A percentile compares a stretch with the other conserved stretches of the same genome.
Conservation (phyloP, 306 rosid genomes). For the Sechiopsis laciniata region DNA sequence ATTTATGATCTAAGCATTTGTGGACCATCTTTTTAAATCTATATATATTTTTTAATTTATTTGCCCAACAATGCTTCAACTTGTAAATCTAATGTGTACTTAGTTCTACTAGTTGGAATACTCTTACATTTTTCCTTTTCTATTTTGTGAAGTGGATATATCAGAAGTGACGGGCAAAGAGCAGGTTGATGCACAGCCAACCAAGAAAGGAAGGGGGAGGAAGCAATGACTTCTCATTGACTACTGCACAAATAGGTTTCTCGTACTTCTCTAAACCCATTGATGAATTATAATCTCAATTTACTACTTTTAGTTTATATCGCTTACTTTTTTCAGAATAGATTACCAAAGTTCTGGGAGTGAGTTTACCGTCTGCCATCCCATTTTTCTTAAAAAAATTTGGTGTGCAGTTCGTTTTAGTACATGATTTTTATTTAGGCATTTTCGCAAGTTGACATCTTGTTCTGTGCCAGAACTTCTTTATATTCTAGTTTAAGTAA, state of each 20-base stretch:
- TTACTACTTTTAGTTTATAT: not conserved
- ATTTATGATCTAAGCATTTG: conserved; percentile 2
- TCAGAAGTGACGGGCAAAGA: conserved; percentile 81
- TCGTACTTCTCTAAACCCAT: conserved; percentile 16
- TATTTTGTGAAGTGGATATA: conserved; percentile 48
- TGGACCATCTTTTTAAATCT: not conserved
- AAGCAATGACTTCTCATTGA: conserved; percentile 45
- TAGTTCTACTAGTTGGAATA: conserved; percentile 15
- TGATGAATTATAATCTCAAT: conserved; percentile 4
- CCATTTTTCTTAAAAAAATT: not conserved
- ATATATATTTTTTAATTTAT: too few species aligned
- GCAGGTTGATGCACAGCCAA: conserved; percentile 56
- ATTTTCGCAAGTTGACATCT: not conserved
- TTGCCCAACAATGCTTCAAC: not conserved
- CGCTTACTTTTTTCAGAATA: not conserved
- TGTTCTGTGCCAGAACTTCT: not conserved
- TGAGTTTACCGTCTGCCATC: not conserved
- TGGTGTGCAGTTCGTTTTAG: not conserved
- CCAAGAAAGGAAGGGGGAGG: conserved; percentile 83
- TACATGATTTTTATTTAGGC: not conserved
- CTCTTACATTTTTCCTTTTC: conserved; percentile 16
- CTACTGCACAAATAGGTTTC: conserved; percentile 23
- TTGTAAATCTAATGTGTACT: not conserved
- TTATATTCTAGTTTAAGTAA: not conserved
- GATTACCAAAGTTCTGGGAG: not conserved